phyloP scores from a whole-genome alignment of 169 alveolate species.

The Cryptosporidium ryanae region DNA sequence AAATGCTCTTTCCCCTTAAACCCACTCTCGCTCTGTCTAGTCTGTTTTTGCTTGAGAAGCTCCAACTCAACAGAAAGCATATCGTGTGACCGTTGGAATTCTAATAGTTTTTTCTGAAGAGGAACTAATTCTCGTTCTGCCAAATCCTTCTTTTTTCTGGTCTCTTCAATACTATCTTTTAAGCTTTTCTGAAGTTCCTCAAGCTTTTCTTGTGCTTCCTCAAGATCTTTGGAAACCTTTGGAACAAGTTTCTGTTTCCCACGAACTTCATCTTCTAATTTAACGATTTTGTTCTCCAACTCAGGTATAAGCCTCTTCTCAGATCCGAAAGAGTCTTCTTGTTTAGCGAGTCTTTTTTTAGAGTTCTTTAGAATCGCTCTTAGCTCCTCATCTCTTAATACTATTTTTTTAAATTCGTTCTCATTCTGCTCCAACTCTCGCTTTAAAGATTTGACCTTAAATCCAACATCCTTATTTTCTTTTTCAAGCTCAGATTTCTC shows the following conservation, averaged over 20 bases:
- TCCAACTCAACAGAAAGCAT: constrained; percentile 71
- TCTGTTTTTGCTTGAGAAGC: constrained; percentile 77
- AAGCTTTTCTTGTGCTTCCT: constrained; percentile 51
- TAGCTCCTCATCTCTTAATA: constrained; percentile 83
- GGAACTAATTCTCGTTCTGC: constrained; percentile 67
- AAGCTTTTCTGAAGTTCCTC: constrained; percentile 32
- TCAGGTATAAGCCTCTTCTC: constrained; percentile 57
- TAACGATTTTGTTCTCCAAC: constrained; percentile 19
- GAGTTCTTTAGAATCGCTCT: constrained; percentile 82
- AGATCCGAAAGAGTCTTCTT: constrained; percentile 17
- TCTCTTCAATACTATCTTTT: constrained; percentile 38
- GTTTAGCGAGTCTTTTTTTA: constrained; percentile 79
- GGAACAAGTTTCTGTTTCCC: constrained; percentile 40
- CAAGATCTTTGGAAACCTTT: constrained; percentile 33
- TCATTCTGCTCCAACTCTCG: constrained; percentile 78
- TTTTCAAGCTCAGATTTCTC: constrained; percentile 77
- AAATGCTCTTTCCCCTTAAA: constrained; percentile 74
- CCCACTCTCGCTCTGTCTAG: constrained; percentile 77
- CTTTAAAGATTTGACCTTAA: constrained; percentile 63
- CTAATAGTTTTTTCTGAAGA: constrained; percentile 15
- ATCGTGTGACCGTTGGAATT: constrained; percentile 35
- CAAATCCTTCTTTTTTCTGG: constrained; percentile 58
- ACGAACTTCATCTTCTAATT: constrained; percentile 14
- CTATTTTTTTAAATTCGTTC: constrained; percentile 80
- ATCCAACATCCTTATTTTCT: constrained; percentile 79